phyloP scores from a whole-genome alignment of 805 yeast genomes.

The Candida hispaniensis region DNA sequence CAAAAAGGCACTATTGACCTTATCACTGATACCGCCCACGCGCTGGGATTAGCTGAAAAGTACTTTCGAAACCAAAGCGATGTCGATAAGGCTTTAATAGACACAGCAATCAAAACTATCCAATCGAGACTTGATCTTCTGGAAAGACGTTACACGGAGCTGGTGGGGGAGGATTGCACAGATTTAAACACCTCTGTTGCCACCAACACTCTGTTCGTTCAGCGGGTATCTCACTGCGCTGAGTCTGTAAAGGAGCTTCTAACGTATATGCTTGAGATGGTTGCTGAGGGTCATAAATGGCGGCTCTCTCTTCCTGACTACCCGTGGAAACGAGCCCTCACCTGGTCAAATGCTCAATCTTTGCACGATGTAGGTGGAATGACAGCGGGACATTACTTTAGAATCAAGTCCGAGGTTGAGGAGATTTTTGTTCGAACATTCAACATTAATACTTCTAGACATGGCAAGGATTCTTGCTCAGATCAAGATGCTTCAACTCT shows the following conservation, averaged over 20 bases:
- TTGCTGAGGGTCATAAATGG: conserved; percentile 27
- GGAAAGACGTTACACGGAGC: conserved; percentile 11
- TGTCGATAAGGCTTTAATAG: conserved; percentile 9
- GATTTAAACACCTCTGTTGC: conserved; percentile 12
- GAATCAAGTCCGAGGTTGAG: conserved; percentile 36
- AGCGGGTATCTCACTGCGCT: conserved; percentile 11
- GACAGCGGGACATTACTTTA: conserved; percentile 35
- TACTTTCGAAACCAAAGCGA: conserved; percentile 4
- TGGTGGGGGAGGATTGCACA: conserved; percentile 4
- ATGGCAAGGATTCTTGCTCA: too few species aligned
- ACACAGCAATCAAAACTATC: conserved; percentile 2
- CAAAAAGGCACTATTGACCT: conserved; percentile 11
- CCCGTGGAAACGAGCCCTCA: conserved; percentile 34
- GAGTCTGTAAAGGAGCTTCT: conserved; percentile 25
- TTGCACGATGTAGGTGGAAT: conserved; percentile 40
- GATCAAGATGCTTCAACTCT: too few species aligned
- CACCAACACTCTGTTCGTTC: conserved; percentile 9
- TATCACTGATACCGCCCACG: conserved; percentile 2
- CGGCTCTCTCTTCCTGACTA: conserved; percentile 32
- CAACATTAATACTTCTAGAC: conserved; percentile 35
- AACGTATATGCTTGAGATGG: conserved; percentile 10
- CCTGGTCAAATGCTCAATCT: conserved; percentile 35
- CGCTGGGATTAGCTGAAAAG: conserved; percentile 5
- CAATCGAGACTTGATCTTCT: conserved; percentile 11
- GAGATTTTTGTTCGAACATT: conserved; percentile 38